Evolutionary conservation across 2,329 filamentous ascomycete genomes (phyloP).

Genomic region (Trichocomaceae sp.): DNA sequence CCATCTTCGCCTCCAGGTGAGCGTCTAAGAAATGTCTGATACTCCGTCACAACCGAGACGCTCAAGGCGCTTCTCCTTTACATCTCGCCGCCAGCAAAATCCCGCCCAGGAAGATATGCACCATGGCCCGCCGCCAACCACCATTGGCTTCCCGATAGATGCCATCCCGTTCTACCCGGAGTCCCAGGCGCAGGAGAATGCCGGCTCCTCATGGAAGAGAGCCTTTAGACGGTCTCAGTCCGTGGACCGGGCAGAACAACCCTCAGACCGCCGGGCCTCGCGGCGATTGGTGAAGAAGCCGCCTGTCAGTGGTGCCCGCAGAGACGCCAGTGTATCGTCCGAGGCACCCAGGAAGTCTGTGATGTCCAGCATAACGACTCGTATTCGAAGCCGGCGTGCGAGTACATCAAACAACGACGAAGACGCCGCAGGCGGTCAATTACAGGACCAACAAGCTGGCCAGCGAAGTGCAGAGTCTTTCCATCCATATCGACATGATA

Average conservation of each 20-base stretch:
- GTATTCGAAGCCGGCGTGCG: conserved; percentile 7
- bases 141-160: conserved; percentile 9
- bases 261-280: conserved; percentile 18
- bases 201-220: conserved; percentile 20
- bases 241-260: conserved; percentile 5
- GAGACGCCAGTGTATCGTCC: conserved; percentile 26
- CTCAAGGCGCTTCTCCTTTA: conserved; percentile 11
- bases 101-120: not conserved
- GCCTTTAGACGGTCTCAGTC: conserved; percentile 14
- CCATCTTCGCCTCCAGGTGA: not conserved
- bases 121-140: conserved; percentile 3
- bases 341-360: conserved; percentile 21
- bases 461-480: not conserved
- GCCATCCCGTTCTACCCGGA: not conserved
- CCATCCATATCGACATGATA: conserved; percentile 1
- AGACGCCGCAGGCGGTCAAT: not conserved
- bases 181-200: conserved; percentile 7
- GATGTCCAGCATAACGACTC: conserved; percentile 15
- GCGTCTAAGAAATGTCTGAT: not conserved
- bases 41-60: conserved; percentile 1
- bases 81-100: not conserved
- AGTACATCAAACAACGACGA: conserved; percentile 5
- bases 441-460: not conserved
- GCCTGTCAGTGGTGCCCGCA: conserved; percentile 23
- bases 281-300: conserved; percentile 33